Evolutionary conservation across 805 yeast species (phyloP), one percentile per base, ranked within the genome.

Genomic region (Teunomyces stri): DNA sequence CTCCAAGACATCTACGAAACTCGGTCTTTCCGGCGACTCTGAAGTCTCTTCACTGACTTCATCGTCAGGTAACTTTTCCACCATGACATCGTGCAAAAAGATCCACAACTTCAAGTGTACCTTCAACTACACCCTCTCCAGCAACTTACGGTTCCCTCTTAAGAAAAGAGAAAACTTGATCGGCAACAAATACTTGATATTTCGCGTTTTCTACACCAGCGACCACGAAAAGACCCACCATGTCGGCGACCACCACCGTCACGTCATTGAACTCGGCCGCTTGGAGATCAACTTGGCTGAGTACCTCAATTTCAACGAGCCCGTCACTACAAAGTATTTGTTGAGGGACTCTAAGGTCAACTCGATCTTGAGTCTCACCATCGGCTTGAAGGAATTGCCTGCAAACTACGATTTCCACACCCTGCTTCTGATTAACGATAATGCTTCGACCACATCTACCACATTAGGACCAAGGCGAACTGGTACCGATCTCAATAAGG

Each of bases 291-390:
- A 90, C 58, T 60, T 91, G 36, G 68, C 92, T 0, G 95, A 89
- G 56, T 89, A 84, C 61, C 77, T 85, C 31, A 72, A 75, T 53
- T 80, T 78, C 46, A 70, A 74, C 28, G 74, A 76, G 45, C 74
- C 80, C 3, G 65, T 75, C 3, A 72, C 84, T 2, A 75, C 85
- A 51, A 73, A 87, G 51, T 89, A 86, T 56, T 67, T 92, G 38
- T 70, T 92, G 31, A 84, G 84, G 56, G 78, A 88, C 22, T 85
- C 96, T 1, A 88, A 89, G 54, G 81, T 92, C 15, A 92, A 92
- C 62, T 84, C 95, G 2, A 85, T 89, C n/a, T 64, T 86, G 34
- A 83, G 78, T 50, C 51, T 89, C 36, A 75, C 84, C 1, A 68
- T 87, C n/a, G 70, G 72, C 4, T 64, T 87, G 54, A 73, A 70